Percentiles rank a stretch among this genome's conserved stretches.
Evolutionary conservation across 1,284 basidiomycete genomes (phyloP).

Genomic region (Polyporus tsugae): DNA sequence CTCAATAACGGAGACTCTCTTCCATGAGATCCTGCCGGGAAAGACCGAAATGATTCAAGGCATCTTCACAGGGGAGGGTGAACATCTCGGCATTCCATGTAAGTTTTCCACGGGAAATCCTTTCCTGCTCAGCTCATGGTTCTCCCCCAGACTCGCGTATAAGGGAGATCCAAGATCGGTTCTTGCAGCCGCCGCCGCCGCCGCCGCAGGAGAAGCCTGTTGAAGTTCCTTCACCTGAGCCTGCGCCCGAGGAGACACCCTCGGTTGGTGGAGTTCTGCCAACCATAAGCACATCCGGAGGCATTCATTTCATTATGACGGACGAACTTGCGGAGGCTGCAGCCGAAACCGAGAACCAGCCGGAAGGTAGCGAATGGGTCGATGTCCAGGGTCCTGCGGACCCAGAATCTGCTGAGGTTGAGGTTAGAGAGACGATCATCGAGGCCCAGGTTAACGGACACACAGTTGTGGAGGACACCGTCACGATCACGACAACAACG

Average conservation of each 20-base stretch:
- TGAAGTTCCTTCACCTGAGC: constrained; percentile 20
- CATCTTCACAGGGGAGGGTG: constrained; percentile 62
- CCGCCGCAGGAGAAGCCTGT: constrained; percentile 40
- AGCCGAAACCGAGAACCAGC: constrained; percentile 63
- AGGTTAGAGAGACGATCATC: constrained; percentile 35
- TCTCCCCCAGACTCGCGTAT: constrained; percentile 62
- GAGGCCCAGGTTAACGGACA: constrained; percentile 39
- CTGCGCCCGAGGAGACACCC: constrained; percentile 37
- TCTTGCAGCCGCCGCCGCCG: constrained; percentile 61
- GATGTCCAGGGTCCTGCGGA: constrained; percentile 28
- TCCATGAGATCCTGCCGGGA: constrained; percentile 58
- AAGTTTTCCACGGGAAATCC: constrained; percentile 36
- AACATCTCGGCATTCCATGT: constrained; percentile 69
- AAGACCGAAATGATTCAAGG: constrained; percentile 61
- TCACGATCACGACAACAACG: constrained; percentile 36
- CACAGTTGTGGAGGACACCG: constrained; percentile 37
- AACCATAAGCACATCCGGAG: constrained; percentile 51
- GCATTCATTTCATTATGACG: constrained; percentile 80
- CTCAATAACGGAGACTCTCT: constrained; percentile 58
- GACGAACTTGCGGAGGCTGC: constrained; percentile 66
- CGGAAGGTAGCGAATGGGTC: constrained; percentile 28
- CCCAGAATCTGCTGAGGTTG: constrained; percentile 37
- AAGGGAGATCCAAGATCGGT: constrained; percentile 59
- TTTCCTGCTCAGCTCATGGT: background rate
- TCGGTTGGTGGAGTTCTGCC: constrained; percentile 49